phyloP scores from a whole-genome alignment of 768 basidiomycete genomes.

The Lentinula guzmanii region DNA sequence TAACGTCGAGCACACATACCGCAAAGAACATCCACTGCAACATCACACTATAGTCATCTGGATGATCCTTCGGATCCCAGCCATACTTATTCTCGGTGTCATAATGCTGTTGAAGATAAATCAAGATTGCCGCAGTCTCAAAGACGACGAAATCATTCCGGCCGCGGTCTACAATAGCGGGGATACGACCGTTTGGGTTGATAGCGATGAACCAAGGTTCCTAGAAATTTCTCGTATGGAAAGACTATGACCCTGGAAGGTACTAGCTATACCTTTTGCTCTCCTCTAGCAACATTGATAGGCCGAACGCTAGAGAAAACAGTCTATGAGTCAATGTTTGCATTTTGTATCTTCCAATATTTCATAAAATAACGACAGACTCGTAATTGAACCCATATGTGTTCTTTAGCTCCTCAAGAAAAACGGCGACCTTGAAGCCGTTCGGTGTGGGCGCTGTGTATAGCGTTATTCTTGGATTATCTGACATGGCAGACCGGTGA shows the following conservation, averaged over 20 bases:
- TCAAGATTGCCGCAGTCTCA: constrained; percentile 74
- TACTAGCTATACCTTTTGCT: not conserved
- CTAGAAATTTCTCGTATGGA: constrained; percentile 59
- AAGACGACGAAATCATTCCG: constrained; percentile 63
- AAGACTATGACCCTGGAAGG: too few relatives aligned
- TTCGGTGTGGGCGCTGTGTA: constrained; percentile 60
- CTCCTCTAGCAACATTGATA: not conserved
- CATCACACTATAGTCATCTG: constrained; percentile 63
- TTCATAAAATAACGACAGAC: constrained; percentile 19
- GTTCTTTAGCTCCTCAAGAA: constrained; percentile 59
- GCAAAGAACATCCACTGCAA: constrained; percentile 88
- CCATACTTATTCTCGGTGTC: constrained; percentile 69
- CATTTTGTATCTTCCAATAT: not conserved
- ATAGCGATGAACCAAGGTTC: constrained; percentile 70
- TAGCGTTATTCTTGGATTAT: constrained; percentile 16
- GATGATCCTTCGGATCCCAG: constrained; percentile 46
- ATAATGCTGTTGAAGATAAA: constrained; percentile 76
- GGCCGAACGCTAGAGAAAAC: not conserved
- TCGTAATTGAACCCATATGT: constrained; percentile 47
- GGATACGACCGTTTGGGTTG: constrained; percentile 59
- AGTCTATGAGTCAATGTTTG: not conserved
- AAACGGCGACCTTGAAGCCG: constrained; percentile 41
- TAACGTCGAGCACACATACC: constrained; percentile 21
- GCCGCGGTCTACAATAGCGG: constrained; percentile 54
- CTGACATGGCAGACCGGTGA: constrained; percentile 14